Evolutionary conservation across 2,329 filamentous ascomycete genomes (phyloP).

Genomic region (Chrysoporthe cubensis): DNA sequence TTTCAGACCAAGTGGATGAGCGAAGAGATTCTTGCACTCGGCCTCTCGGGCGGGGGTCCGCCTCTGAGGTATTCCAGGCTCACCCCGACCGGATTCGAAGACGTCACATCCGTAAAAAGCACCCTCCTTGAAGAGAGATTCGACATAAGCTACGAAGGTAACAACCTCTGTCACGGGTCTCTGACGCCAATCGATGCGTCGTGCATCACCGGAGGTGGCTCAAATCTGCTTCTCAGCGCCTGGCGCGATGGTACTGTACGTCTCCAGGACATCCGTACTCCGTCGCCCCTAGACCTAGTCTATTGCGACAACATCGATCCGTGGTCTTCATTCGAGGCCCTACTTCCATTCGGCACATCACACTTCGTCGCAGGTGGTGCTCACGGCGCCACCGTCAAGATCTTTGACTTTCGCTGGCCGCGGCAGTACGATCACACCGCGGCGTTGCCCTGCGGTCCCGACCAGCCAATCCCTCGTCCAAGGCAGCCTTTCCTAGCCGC

Average conservation of each 20-base stretch:
- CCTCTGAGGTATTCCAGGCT: constrained; percentile 52
- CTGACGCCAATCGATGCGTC: constrained; percentile 48
- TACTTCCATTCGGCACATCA: constrained; percentile 54
- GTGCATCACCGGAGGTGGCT: constrained; percentile 38
- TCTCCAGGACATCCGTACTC: constrained; percentile 55
- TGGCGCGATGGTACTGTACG: constrained; percentile 57
- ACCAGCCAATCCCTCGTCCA: constrained; percentile 42
- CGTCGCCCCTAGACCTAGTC: constrained; percentile 49
- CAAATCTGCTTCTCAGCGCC: constrained; percentile 51
- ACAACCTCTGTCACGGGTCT: constrained; percentile 42
- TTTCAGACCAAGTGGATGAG: constrained; percentile 51
- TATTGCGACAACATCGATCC: constrained; percentile 59
- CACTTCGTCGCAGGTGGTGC: constrained; percentile 56
- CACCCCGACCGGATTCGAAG: constrained; percentile 49
- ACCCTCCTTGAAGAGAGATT: constrained; percentile 34
- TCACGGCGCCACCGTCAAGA: constrained; percentile 47
- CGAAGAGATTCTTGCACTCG: constrained; percentile 49
- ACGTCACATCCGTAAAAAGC: constrained; percentile 42
- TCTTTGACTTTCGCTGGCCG: constrained; percentile 59
- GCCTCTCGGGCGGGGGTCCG: constrained; percentile 45
- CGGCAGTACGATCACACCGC: constrained; percentile 53
- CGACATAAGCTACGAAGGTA: constrained; percentile 31
- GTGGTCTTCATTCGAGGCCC: constrained; percentile 48
- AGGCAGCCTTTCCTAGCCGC: constrained; percentile 37
- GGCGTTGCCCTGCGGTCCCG: constrained; percentile 49